These are phyloP conservation scores for Anthracocystis walkeri DNA, from an alignment of 1,284 basidiomycete species.

Conservation along the genomic window DNA sequence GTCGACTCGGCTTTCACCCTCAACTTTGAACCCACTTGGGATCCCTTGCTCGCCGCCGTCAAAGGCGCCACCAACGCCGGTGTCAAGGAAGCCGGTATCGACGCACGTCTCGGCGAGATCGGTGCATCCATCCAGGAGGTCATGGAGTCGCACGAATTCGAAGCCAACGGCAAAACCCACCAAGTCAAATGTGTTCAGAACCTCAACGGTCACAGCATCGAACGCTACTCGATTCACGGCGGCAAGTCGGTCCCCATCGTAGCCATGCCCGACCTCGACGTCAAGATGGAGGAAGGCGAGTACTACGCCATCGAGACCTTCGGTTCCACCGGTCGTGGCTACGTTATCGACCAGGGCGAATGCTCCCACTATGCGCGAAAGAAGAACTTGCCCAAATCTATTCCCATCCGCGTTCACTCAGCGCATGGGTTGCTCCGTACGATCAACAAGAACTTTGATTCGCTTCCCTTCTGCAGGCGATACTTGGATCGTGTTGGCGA, in stretches of 20 bases:
- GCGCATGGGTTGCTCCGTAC: slow-evolving; percentile 87
- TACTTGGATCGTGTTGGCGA: slow-evolving; percentile 89
- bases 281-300: slow-evolving; percentile 99
- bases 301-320: slow-evolving; percentile 99
- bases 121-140: slow-evolving; percentile 95
- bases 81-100: slow-evolving; percentile 84
- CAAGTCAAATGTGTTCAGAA: slow-evolving; percentile 72
- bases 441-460: slow-evolving; percentile 94
- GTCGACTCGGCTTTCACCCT: slow-evolving; percentile 96
- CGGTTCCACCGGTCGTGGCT: slow-evolving; percentile 93
- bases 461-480: slow-evolving; percentile 92
- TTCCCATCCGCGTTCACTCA: slow-evolving; percentile 77
- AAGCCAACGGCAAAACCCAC: slow-evolving; percentile 83
- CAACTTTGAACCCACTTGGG: slow-evolving; percentile 87
- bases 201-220: slow-evolving; percentile 69
- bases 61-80: slow-evolving; percentile 93
- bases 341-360: slow-evolving; percentile 88
- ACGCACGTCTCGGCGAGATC: slow-evolving; percentile 91
- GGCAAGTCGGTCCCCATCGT: slow-evolving; percentile 90
- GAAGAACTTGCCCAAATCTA: slow-evolving; percentile 74
- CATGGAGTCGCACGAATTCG: slow-evolving; percentile 99
- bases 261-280: slow-evolving; percentile 79
- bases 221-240: slow-evolving; percentile 67
- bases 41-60: slow-evolving; percentile 89
- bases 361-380: slow-evolving; percentile 86